Percentiles rank a stretch among this genome's conserved stretches.
Evolutionary conservation across 2,329 filamentous ascomycete genomes (phyloP).

Genomic region (Diaporthe sp.): DNA sequence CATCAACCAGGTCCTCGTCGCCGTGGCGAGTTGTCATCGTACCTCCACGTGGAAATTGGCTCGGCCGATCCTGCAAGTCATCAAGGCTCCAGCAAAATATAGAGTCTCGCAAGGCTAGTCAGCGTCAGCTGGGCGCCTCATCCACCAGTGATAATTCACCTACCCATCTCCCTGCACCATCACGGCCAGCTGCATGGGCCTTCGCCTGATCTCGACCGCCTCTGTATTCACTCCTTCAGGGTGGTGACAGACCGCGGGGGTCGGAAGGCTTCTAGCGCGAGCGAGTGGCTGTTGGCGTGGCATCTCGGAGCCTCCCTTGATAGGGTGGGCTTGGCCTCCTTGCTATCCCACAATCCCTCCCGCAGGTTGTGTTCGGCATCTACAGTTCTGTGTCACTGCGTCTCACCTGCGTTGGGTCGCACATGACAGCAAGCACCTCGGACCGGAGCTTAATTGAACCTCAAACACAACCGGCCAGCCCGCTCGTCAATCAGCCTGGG

Average conservation of each 20-base stretch:
- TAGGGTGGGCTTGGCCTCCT: constrained; percentile 16
- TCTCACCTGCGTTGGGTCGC: constrained; percentile 32
- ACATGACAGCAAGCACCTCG: constrained; percentile 33
- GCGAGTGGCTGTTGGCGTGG: constrained; percentile 26
- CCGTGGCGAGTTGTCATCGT: constrained; percentile 2
- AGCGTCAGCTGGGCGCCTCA: constrained; percentile 32
- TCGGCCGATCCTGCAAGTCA: constrained; percentile 37
- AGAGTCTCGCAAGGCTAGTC: constrained; percentile 37
- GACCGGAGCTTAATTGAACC: constrained; percentile 35
- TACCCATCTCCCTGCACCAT: constrained; percentile 7
- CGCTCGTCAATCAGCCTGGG: constrained; percentile 34
- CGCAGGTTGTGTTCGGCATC: constrained; percentile 1
- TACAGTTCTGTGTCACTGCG: constrained; percentile 28
- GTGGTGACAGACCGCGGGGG: constrained; percentile 18
- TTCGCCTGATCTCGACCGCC: background rate
- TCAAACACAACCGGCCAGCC: constrained; percentile 37
- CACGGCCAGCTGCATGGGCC: constrained; percentile 21
- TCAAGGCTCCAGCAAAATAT: constrained; percentile 8
- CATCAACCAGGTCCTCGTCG: constrained; percentile 7
- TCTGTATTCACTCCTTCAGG: background rate
- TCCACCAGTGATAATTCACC: constrained; percentile 8
- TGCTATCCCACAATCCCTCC: constrained; percentile 22
- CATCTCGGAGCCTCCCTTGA: constrained; percentile 27
- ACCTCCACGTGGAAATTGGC: constrained; percentile 36
- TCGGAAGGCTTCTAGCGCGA: constrained; percentile 31